These are phyloP conservation scores for Lentinula edodes DNA, from an alignment of 768 basidiomycete genomes.

Conservation along the genomic window DNA sequence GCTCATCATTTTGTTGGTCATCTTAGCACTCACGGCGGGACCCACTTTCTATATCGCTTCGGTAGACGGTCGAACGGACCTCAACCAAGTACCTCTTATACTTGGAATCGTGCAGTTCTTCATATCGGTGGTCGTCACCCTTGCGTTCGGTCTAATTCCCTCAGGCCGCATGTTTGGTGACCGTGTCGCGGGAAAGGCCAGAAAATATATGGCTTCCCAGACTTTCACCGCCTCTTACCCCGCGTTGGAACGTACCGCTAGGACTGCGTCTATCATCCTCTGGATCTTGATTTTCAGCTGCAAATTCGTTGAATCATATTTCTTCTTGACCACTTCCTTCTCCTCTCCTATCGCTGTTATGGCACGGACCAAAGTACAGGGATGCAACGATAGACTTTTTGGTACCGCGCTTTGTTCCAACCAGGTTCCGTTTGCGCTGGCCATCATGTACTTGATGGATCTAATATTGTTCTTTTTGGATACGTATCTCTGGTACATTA, in stretches of 20 bases:
- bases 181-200: slow-evolving; percentile 92
- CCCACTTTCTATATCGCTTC: slow-evolving; percentile 92
- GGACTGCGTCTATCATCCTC: slow-evolving; percentile 77
- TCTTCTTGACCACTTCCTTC: slow-evolving; percentile 97
- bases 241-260: slow-evolving; percentile 59
- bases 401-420: slow-evolving; percentile 80
- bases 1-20: slow-evolving; percentile 84
- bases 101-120: slow-evolving; percentile 92
- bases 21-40: slow-evolving; percentile 87
- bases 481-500: slow-evolving; percentile 99
- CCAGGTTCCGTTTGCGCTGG: slow-evolving; percentile 89
- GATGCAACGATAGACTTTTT: slow-evolving; percentile 81
- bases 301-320: slow-evolving; percentile 96
- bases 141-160: slow-evolving; percentile 84
- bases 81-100: slow-evolving; percentile 76
- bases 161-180: slow-evolving; percentile 99
- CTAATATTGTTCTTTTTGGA: slow-evolving; percentile 97
- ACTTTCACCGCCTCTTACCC: slow-evolving; percentile 99
- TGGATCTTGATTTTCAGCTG: slow-evolving; percentile 95
- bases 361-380: slow-evolving; percentile 91
- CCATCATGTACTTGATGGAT: slow-evolving; percentile 99
- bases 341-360: slow-evolving; percentile 93
- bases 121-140: slow-evolving; percentile 77
- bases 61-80: slow-evolving; percentile 61
- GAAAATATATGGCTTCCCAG: slow-evolving; percentile 98